Conservation (phyloP, 2,329 filamentous ascomycete species). For the Fusarium humuli region DNA sequence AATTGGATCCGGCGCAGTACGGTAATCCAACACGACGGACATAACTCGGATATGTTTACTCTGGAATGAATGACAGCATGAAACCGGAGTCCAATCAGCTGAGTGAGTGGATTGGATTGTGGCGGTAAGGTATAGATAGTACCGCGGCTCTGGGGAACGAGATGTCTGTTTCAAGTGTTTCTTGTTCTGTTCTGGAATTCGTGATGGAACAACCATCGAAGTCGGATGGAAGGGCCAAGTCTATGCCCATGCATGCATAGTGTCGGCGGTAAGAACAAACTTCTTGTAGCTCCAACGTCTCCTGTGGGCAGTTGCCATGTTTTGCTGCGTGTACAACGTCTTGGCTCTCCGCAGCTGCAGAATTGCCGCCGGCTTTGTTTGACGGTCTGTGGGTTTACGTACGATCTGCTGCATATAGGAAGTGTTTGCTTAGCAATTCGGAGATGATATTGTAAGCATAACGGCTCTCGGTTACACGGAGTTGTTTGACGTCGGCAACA, state of each 20-base stretch:
- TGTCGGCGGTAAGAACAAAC: background rate
- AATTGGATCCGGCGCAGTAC: background rate
- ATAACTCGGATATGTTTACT: constrained; percentile 30
- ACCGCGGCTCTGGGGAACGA: background rate
- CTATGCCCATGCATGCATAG: background rate
- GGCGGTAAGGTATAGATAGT: constrained; percentile 6
- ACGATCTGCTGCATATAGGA: background rate
- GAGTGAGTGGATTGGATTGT: background rate
- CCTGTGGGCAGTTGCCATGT: background rate
- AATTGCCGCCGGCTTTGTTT: background rate
- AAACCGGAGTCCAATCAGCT: constrained; percentile 26
- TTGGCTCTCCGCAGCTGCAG: background rate
- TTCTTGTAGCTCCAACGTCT: background rate
- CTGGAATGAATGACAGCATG: constrained; percentile 3
- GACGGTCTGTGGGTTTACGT: background rate
- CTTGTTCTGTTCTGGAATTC: constrained; percentile 19
- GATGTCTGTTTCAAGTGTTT: constrained; percentile 17
- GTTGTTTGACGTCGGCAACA: background rate
- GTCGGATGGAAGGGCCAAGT: background rate
- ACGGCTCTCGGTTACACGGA: constrained; percentile 1
- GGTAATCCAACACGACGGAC: constrained; percentile 15
- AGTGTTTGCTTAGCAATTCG: constrained; percentile 17
- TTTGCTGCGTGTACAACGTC: background rate
- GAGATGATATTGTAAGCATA: constrained; percentile 27
- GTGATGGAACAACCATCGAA: background rate